Base-by-base conservation (phyloP, 2,329 filamentous ascomycete species). In the Trichoderma sp. region DNA sequence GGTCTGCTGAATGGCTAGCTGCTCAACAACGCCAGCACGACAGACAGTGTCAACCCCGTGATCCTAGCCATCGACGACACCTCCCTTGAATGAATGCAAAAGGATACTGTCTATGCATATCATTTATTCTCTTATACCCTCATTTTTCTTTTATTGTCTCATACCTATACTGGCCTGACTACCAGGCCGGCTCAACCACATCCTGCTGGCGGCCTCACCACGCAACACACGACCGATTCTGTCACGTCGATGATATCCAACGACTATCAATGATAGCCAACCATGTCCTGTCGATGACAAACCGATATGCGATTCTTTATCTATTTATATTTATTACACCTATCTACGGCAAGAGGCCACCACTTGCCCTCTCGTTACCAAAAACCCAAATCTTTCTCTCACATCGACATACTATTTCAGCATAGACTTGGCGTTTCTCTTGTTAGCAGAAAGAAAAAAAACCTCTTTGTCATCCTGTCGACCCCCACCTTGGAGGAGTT, bases 1-100 rank as follows among this genome's bases (percentile, higher is more conserved):
- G 85, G 59, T 84, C 85, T 53, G 78, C 85, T 17, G 85, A 88
- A 76, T 88, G 86, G 84, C 75, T 85, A 69, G 82, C 84, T 67
- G 84, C 86, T 71, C 82, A 85, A 71, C 83, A 86, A 76, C 82
- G 82, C 74, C 81, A 80, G 26, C 81, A 78, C 69, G 78, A 80
- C 72, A 79, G 80, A 58, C 81, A 81, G 47, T 83, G 81, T 71
- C 82, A 81, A 59, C 83, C 84, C 11, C 82, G 84, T 70, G 84
- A 86, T 76, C 85, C 84, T 30, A 80, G 78, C 68, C 83, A 83
- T 69, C 81, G 82, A 75, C 79, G 80, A 70, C 77, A 78, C 6
- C 73, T 81, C 62, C 80, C 80, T 69, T 82, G 74, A 79, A 3
- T n/a, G 15, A 0, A 28, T 26, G 20, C 39, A 8, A 20, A 50